Conservation (phyloP, 2,329 filamentous ascomycete genomes). For the Calonectria henricotiae region DNA sequence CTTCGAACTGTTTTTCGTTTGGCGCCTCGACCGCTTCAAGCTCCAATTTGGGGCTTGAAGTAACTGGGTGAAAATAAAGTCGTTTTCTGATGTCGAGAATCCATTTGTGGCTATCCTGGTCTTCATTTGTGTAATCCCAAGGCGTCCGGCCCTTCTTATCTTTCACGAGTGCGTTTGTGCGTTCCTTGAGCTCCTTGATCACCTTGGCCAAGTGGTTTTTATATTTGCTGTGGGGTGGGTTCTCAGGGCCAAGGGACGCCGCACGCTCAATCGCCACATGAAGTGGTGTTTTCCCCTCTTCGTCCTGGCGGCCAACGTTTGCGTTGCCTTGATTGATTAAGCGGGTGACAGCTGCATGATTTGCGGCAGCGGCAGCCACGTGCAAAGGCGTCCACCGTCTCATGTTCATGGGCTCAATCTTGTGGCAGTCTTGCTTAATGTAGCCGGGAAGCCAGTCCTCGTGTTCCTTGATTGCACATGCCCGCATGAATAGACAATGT, state of each 20-base stretch:
- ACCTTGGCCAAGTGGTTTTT: not conserved
- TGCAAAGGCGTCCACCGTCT: constrained; percentile 8
- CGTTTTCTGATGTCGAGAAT: constrained; percentile 11
- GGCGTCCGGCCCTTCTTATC: not conserved
- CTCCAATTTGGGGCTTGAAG: not conserved
- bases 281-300: constrained; percentile 1
- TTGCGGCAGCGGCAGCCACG: constrained; percentile 2
- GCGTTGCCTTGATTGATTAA: constrained; percentile 3
- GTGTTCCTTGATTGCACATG: not conserved
- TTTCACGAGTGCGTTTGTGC: not conserved
- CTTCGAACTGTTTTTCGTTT: not conserved
- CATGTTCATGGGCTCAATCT: constrained; percentile 11
- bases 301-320: not conserved
- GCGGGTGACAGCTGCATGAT: not conserved
- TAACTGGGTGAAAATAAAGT: constrained; percentile 10
- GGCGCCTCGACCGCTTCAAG: not conserved
- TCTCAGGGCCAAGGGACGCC: not conserved
- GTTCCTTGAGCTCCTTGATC: constrained; percentile 3
- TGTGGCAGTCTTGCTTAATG: constrained; percentile 5
- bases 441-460: not conserved
- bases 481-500: constrained; percentile 3
- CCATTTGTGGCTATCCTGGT: not conserved
- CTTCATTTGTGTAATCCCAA: not conserved
- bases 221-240: not conserved
- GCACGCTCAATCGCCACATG: constrained; percentile 1